Evolutionary conservation across 345 rosid species (phyloP), one percentile per base, ranked within the genome.

Genomic region (Moringa oleifera): DNA sequence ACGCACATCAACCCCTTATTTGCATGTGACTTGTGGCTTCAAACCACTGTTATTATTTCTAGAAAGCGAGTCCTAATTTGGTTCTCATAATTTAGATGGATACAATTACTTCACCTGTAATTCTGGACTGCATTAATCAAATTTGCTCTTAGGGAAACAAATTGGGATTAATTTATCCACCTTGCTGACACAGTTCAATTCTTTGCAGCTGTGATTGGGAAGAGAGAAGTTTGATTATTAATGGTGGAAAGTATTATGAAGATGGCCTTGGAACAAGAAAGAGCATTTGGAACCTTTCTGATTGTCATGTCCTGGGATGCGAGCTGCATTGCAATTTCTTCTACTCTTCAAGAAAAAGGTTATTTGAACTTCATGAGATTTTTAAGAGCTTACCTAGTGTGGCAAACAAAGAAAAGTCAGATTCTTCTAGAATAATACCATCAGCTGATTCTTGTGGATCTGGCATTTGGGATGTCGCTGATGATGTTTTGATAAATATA

Each of bases 191-290:
- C 56, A 33, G 56, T 72, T 55, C 37, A 51, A 3, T 58, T 66
- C n/a, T 78, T 60, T 80, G 81, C 95, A 94, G 99, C 75, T 86
- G 91, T 73, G 90, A 94, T 76, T 94, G 99, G 99, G 70, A 33
- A 52, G 77, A 78, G 77, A 78, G 99, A 74, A 76, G 63, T 51
- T 66, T 78, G 47, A 65, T 90, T 66, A 74, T 66, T 55, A 61
- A 75, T 60, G 74, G 75, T 55, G 73, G 70, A 63, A 69, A 59
- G 63, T 53, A 61, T 72, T 68, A 62, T 77, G 72, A 61, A 53
- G 56, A 68, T 61, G 63, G 51, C 16, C 47, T 41, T 71, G 79
- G 69, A 63, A 75, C 74, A 46, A 57, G 53, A 61, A 63, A 37
- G 50, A 74, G 73, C 59, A 63, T 85, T 20, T 85, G 95, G 96